Percentiles rank a stretch among this genome's conserved stretches.
Conservation (phyloP, 2,329 filamentous ascomycete species). For the Exophiala aquamarina region DNA sequence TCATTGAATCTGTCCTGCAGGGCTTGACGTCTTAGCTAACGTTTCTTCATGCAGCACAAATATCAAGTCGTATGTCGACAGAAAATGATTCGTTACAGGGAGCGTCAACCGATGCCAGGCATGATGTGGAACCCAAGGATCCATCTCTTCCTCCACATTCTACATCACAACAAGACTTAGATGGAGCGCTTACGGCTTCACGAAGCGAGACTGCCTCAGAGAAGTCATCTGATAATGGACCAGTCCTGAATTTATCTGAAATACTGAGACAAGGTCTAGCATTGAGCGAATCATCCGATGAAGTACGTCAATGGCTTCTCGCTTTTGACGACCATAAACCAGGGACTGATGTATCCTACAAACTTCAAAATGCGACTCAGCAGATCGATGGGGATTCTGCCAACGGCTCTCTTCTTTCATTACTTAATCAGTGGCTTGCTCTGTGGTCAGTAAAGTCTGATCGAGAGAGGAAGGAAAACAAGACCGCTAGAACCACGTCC, state of each 20-base stretch:
- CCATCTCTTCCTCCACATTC: conserved; percentile 16
- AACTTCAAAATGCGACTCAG: conserved; percentile 14
- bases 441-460: conserved; percentile 21
- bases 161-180: conserved; percentile 4
- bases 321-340: conserved; percentile 21
- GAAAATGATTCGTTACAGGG: conserved; percentile 20
- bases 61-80: conserved; percentile 23
- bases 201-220: conserved; percentile 5
- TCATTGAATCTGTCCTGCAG: too few species aligned
- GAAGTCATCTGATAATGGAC: conserved; percentile 2
- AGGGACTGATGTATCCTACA: conserved; percentile 24
- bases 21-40: too few species aligned
- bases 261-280: conserved; percentile 13
- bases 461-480: conserved; percentile 18
- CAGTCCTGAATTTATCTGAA: conserved; percentile 6
- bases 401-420: conserved; percentile 17
- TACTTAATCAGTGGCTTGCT: conserved; percentile 19
- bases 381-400: conserved; percentile 10
- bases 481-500: conserved; percentile 12
- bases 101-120: conserved; percentile 14
- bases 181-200: conserved; percentile 8
- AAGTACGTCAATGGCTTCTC: conserved; percentile 23
- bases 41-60: conserved; percentile 3
- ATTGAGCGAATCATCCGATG: conserved; percentile 15
- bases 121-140: conserved; percentile 10